Evolutionary conservation across 2,329 filamentous ascomycete genomes (phyloP), one percentile per base, ranked within the genome.

Genomic region (Fusarium robinianum): DNA sequence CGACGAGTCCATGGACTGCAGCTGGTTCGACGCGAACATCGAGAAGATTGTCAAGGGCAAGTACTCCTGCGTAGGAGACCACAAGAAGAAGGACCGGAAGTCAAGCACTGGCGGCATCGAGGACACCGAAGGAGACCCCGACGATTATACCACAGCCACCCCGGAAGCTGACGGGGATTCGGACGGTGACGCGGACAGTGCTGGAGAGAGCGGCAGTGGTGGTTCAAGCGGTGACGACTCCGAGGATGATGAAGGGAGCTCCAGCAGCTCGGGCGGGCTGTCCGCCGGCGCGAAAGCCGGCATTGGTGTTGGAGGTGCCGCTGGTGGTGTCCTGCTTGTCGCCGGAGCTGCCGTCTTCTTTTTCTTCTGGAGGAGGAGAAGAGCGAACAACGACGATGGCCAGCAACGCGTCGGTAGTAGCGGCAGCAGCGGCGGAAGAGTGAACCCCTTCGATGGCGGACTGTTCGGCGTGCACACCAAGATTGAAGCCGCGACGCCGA

Each of bases 11-110:
- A 62, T 63, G 58, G 61, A 63, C 18, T 63, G 61, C 36, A 62
- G 58, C 40, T 63, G 61, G 61, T 61, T 63, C n/a, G 58, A 63
- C n/a, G 31, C 42, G 5, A 60, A 63, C 15, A 35, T 63, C 23
- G 46, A 58, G 44, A 53, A 47, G 8, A 60, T 63, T 26, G 57
- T 62, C 9, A 43, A 46, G 18, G 61, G 61, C 23, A 60, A 46
- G 5, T 63, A 60, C 23, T 24, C 44, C 2, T 63, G 61, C 24
- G 50, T 55, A 5, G 61, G 61, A 14, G 41, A 58, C 26, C 59
- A 62, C 32, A 51, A 60, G 7, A 30, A 60, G 42, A 62, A 57
- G 38, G 50, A 60, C 21, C 49, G 59, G 8, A 51, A 57, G 46
- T 33, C 60, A 1, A 62, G 57, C 12, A 63, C 61, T 3, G 55